phyloP scores from a whole-genome alignment of 495 filamentous ascomycete genomes.

The Penicillium paradoxum region DNA sequence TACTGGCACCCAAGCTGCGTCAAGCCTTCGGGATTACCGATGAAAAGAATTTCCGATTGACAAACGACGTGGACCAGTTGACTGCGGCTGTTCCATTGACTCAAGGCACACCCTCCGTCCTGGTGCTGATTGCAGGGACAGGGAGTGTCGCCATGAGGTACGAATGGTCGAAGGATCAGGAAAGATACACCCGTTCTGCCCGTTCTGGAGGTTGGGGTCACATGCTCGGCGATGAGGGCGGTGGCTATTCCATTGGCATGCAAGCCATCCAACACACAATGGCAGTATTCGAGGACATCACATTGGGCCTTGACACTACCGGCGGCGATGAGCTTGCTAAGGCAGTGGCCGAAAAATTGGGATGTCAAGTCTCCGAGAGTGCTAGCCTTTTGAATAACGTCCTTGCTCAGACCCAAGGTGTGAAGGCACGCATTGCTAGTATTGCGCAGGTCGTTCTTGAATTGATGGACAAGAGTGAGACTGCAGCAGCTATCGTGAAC shows the following conservation, averaged over 20 bases:
- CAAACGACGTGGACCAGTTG: slow-evolving; percentile 29
- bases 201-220: slow-evolving; percentile 37
- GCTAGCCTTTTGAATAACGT: slow-evolving; percentile 16
- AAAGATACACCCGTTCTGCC: slow-evolving; percentile 17
- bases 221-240: slow-evolving; percentile 35
- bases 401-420: slow-evolving; percentile 8
- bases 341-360: slow-evolving; percentile 13
- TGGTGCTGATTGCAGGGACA: slow-evolving; percentile 35
- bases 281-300: slow-evolving; percentile 14
- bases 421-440: slow-evolving; percentile 23
- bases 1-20: slow-evolving; percentile 14
- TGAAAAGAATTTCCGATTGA: slow-evolving; percentile 14
- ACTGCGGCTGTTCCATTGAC: slow-evolving; percentile 16
- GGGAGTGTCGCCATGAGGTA: slow-evolving; percentile 32
- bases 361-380: background rate
- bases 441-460: slow-evolving; percentile 19
- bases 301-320: slow-evolving; percentile 6
- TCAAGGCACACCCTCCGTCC: slow-evolving; percentile 8
- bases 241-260: slow-evolving; percentile 33
- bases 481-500: slow-evolving; percentile 17
- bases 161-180: slow-evolving; percentile 6
- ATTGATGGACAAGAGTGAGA: slow-evolving; percentile 1
- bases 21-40: slow-evolving; percentile 18
- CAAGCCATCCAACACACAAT: slow-evolving; percentile 28
- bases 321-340: slow-evolving; percentile 9